Evolutionary conservation across 1,284 basidiomycete species (phyloP).

Genomic region (Rhodotorula sp.): DNA sequence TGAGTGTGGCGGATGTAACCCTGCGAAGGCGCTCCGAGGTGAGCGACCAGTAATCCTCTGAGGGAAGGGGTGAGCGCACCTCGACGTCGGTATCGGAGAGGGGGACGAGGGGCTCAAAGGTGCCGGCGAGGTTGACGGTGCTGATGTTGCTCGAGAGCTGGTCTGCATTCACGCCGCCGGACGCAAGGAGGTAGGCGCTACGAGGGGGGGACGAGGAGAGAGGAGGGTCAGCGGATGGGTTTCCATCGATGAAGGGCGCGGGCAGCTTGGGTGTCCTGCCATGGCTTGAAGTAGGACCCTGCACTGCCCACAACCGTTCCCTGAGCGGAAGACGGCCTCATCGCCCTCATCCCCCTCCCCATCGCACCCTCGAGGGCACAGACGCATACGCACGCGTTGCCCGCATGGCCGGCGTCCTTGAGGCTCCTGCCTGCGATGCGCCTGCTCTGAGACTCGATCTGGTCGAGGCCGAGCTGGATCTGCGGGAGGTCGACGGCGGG

Average conservation of each 20-base stretch:
- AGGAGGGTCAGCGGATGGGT: slow-evolving; percentile 14
- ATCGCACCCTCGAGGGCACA: neutral
- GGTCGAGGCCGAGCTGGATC: slow-evolving; percentile 83
- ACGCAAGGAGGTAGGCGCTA: slow-evolving; percentile 65
- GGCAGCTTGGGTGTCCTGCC: too few relatives aligned
- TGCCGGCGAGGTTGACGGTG: slow-evolving; percentile 77
- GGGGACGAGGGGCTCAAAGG: slow-evolving; percentile 83
- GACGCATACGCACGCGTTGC: slow-evolving; percentile 26
- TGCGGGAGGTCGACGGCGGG: slow-evolving; percentile 61
- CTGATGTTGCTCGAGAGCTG: slow-evolving; percentile 74
- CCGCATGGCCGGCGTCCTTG: slow-evolving; percentile 15
- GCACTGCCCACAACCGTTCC: too few relatives aligned
- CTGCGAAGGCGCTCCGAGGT: slow-evolving; percentile 4
- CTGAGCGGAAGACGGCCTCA: neutral
- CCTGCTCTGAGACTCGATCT: slow-evolving; percentile 85
- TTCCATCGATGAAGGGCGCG: too few relatives aligned
- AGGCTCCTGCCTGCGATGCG: slow-evolving; percentile 60
- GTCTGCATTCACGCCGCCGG: slow-evolving; percentile 81
- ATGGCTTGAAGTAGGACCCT: neutral
- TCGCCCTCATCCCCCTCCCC: neutral
- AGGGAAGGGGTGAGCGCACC: slow-evolving; percentile 11
- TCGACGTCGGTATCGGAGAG: slow-evolving; percentile 87
- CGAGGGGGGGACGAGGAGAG: neutral
- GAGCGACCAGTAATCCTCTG: neutral
- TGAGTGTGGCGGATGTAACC: slow-evolving; percentile 87